Base-by-base conservation (phyloP, 306 rosid genomes). In the Medicago truncatula region DNA sequence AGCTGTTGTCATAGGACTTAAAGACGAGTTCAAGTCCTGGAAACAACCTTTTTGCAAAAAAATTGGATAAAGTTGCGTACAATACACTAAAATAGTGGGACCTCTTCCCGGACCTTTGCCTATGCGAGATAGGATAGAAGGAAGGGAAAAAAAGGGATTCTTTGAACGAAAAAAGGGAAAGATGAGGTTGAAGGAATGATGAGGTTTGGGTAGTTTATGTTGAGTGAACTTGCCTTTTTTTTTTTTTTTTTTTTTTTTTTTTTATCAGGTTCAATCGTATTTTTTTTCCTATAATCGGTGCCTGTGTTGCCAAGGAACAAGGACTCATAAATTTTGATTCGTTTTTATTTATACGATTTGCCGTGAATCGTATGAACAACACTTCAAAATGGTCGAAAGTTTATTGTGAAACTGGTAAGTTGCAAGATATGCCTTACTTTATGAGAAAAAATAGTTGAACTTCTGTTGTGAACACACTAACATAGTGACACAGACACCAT, bases 371-470 rank as follows among this genome's bases (percentile, higher is more conserved):
- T 87, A 79, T 85, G 31, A 75, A 95, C 92, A 76, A 83, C 79
- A 70, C 97, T 95, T 86, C 97, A 97, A 67, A 85, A 84, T 86
- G 98, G 98, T 70, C 85, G 80, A 71, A 73, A 81, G 71, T 95
- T 96, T 67, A 95, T 97, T 47, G 97, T 95, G 70, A 85, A 97
- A 92, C 77, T 90, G 97, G 97, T 92, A 8, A 87, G 97, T 85
- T 46, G 28, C 82, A 77, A 52, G 18, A 74, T 70, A 67, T 75
- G 69, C 56, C 21, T 76, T 70, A 50, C 14, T 80, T 60, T 21
- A 69, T n/a, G n/a, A n/a, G n/a, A 53, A 64, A 61, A 78, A 41
- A 65, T 53, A 59, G 54, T 39, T 70, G 14, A 23, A 44, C 63
- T 65, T 59, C 67, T 60, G 28, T 18, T 1, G 43, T 34, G 25